phyloP scores from a whole-genome alignment of 192 early-diverging fungal species.

The Helicostylum pulchrum region DNA sequence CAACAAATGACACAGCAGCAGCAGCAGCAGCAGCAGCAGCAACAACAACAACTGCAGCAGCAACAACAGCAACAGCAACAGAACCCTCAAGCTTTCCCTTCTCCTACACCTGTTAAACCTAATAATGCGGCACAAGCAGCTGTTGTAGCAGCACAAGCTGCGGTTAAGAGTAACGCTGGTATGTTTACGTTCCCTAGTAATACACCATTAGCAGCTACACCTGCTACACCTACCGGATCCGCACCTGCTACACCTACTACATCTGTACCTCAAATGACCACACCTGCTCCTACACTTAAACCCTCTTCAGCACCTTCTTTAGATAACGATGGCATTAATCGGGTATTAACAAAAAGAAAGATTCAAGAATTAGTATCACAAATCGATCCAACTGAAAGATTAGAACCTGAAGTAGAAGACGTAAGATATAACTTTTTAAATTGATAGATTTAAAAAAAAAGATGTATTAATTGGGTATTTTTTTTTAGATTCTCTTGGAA shows the following conservation, averaged over 20 bases:
- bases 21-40: neutral
- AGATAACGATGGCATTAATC: constrained; percentile 29
- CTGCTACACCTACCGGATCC: neutral
- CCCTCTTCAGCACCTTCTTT: constrained; percentile 2
- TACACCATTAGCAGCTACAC: neutral
- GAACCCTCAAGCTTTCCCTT: neutral
- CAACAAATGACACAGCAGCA: constrained; percentile 1
- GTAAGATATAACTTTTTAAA: constrained; percentile 35
- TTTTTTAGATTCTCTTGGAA: constrained; percentile 69
- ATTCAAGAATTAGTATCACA: constrained; percentile 84
- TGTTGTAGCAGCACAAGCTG: neutral
- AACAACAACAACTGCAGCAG: neutral
- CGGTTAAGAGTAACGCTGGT: neutral
- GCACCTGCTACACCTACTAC: constrained; percentile 1
- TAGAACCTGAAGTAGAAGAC: constrained; percentile 84
- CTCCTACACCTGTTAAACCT: neutral
- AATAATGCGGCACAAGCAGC: neutral
- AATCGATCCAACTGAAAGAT: constrained; percentile 72
- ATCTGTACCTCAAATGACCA: constrained; percentile 1
- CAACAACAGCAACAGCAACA: constrained; percentile 20
- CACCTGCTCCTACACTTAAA: neutral
- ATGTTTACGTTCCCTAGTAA: constrained; percentile 10
- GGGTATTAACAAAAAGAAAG: constrained; percentile 69
- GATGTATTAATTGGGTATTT: neutral
- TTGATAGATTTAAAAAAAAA: neutral